These are phyloP conservation scores for Nematocida minor DNA, from an alignment of 371 early-diverging fungal species.

Conservation along the genomic window DNA sequence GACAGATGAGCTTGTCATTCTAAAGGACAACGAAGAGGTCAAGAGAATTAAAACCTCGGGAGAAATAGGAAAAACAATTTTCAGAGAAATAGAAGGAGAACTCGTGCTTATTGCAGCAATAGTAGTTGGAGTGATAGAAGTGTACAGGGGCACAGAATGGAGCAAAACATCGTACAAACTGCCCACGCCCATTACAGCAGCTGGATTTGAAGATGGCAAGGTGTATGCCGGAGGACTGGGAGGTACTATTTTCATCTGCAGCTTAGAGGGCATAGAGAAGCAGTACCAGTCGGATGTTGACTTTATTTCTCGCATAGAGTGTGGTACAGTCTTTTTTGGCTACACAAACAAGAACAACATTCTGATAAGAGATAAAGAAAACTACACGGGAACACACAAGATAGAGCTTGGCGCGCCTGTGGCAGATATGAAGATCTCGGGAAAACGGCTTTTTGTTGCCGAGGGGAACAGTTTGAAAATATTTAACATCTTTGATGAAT, in stretches of 20 bases:
- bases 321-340: constrained; percentile 47
- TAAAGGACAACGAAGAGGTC: constrained; percentile 17
- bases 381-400: constrained; percentile 30
- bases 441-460: constrained; percentile 41
- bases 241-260: constrained; percentile 25
- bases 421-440: constrained; percentile 43
- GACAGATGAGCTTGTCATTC: constrained; percentile 23
- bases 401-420: constrained; percentile 17
- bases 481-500: constrained; percentile 47
- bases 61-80: constrained; percentile 33
- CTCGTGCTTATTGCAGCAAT: constrained; percentile 14
- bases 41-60: constrained; percentile 4
- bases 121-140: constrained; percentile 25
- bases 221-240: constrained; percentile 38
- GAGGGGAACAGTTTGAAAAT: constrained; percentile 19
- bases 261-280: background rate
- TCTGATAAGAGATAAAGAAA: constrained; percentile 37
- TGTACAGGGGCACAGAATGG: constrained; percentile 3
- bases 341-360: constrained; percentile 37
- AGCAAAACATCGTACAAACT: background rate
- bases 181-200: constrained; percentile 40
- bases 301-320: constrained; percentile 47
- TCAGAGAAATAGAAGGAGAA: constrained; percentile 2
- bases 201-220: constrained; percentile 27
- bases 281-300: constrained; percentile 40